Evolutionary conservation across 2,329 filamentous ascomycete species (phyloP), one percentile per base, ranked within the genome.

Genomic region (Colletotrichum sp.): DNA sequence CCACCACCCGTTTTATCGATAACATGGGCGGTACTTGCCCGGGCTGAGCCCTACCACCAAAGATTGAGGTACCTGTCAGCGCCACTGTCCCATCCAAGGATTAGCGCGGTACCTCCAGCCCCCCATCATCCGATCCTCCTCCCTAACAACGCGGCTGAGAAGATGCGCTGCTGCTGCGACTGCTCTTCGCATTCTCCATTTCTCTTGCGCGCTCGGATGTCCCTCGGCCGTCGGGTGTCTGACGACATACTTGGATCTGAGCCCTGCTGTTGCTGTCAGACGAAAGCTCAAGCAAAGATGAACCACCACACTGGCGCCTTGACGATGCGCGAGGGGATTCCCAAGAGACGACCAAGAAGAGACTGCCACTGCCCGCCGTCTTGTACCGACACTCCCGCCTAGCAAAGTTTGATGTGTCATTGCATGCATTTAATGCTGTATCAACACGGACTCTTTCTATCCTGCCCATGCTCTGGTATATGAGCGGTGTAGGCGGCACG

Each of bases 401-500:
- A 43, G 13, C 30, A 24, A 24, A 66, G n/a, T 63, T 62, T 70
- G 63, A 72, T 75, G 75, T 76, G 48, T 73, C 73, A 75, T 75
- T 72, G 73, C 72, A 68, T 76, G 75, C 68, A 72, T 12, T 55
- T 59, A 56, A 34, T 34, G 67, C 72, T 69, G 72, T 72, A 75
- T 64, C 72, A 75, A 76, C 75, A 73, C 72, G 67, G 58, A 48
- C 67, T 62, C 34, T 43, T 16, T 62, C 43, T 62, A 43, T 64
- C 48, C 48, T 58, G 52, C 59, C 64, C 34, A 59, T 55, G 58
- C 48, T 55, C 34, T 58, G 55, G 63, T 68, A 55, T 64, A 75
- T 65, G 68, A 76, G 75, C 75, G 75, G 75, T 76, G 75, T 75
- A 68, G 73, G 28, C 65, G n/a, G 68, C 73, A 56, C 63, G 59